Evolutionary conservation across 2,329 filamentous ascomycete genomes (phyloP).

Genomic region (Proliferodiscus dingleyae): DNA sequence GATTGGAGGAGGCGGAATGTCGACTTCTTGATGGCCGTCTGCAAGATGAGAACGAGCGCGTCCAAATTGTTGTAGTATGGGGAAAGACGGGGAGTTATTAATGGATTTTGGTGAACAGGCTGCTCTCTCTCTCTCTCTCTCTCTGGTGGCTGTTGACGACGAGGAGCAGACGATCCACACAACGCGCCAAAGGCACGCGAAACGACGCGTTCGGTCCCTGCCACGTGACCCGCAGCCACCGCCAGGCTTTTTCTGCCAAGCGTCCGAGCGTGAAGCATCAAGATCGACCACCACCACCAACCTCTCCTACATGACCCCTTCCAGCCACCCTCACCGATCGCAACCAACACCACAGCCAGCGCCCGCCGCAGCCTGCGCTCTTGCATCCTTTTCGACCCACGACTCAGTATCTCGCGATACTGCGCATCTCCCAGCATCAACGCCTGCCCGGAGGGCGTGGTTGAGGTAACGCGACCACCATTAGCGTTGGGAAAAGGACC

Average conservation of each 20-base stretch:
- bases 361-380: neutral
- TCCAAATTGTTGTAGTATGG: no score
- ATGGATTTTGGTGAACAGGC: no score
- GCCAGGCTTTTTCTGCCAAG: neutral
- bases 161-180: neutral
- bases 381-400: neutral
- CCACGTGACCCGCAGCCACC: neutral
- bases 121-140: no score
- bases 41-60: no score
- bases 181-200: slow-evolving; percentile 6
- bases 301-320: neutral
- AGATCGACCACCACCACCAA: neutral
- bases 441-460: neutral
- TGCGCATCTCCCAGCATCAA: neutral
- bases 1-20: slow-evolving; percentile 3
- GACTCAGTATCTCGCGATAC: neutral
- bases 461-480: slow-evolving; percentile 4
- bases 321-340: slow-evolving; percentile 7
- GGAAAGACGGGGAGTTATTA: no score
- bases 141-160: no score
- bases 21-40: no score
- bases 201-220: neutral
- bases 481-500: slow-evolving; percentile 3
- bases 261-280: no score
- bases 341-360: neutral